Percentiles rank a stretch among this genome's conserved stretches.
Evolutionary conservation across 2,329 filamentous ascomycete genomes (phyloP).

Genomic region (Hymenoscyphus fructigenus): DNA sequence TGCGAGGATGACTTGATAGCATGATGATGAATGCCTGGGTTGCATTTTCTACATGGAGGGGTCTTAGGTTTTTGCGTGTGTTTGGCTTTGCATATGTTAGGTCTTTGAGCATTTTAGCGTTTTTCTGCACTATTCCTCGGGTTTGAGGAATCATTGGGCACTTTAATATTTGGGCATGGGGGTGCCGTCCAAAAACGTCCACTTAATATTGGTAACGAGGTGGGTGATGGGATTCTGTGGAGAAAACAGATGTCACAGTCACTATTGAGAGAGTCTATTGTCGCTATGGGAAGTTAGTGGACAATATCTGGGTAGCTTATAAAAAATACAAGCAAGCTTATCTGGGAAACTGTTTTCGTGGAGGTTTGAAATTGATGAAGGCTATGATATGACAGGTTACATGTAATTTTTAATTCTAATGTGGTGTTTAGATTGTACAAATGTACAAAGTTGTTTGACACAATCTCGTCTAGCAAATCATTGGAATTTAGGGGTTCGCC

Average conservation of each 20-base stretch:
- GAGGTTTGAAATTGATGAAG: background rate
- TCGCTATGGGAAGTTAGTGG: background rate
- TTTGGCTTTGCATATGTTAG: slow-evolving; percentile 20
- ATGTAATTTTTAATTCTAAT: background rate
- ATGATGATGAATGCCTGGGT: background rate
- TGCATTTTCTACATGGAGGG: background rate
- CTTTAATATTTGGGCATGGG: slow-evolving; percentile 21
- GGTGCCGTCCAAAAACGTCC: slow-evolving; percentile 8
- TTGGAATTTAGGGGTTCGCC: too few species aligned
- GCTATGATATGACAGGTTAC: background rate
- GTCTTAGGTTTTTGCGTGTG: slow-evolving; percentile 23
- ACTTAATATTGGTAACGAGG: background rate
- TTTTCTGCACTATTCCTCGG: background rate
- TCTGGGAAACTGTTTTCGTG: background rate
- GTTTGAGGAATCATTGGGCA: background rate
- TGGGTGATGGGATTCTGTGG: background rate
- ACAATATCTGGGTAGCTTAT: slow-evolving; percentile 1
- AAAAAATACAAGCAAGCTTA: background rate
- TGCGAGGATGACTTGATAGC: background rate
- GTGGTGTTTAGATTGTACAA: background rate
- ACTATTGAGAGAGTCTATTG: background rate
- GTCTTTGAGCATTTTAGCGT: slow-evolving; percentile 12
- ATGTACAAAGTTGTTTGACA: background rate
- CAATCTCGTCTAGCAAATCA: background rate
- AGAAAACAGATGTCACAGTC: background rate